phyloP scores from a whole-genome alignment of 108 stramenopile genomes.

The Thalassiosira profunda region DNA sequence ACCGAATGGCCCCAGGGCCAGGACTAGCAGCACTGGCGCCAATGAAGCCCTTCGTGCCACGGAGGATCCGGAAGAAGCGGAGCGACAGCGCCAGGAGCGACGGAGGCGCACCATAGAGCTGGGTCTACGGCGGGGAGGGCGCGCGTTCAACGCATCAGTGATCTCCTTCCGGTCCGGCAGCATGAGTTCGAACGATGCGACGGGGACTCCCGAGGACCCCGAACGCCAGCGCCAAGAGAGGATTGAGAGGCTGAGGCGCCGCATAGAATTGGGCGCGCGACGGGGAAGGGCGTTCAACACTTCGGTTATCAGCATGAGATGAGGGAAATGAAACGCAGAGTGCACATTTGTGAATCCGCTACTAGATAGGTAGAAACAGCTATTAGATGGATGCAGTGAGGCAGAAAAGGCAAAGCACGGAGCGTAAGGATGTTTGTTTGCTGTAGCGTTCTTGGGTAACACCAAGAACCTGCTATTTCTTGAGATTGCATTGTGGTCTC shows the following conservation, averaged over 20 bases:
- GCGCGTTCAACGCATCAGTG: constrained; percentile 19
- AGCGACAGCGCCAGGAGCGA: neutral
- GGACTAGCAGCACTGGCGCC: neutral
- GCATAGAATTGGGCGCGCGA: neutral
- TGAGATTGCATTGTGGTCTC: too few relatives aligned
- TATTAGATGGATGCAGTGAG: too few relatives aligned
- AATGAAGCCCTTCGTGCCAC: neutral
- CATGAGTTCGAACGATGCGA: neutral
- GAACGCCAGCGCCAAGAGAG: neutral
- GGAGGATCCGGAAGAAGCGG: neutral
- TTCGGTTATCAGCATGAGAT: constrained; percentile 9
- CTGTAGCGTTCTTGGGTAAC: too few relatives aligned
- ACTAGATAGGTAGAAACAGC: too few relatives aligned
- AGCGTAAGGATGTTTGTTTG: too few relatives aligned
- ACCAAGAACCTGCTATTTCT: too few relatives aligned
- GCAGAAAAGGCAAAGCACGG: too few relatives aligned
- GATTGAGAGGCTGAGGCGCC: too few relatives aligned
- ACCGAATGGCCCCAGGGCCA: neutral
- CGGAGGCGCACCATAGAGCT: neutral
- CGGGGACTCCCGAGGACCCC: neutral
- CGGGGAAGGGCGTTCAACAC: constrained; percentile 19
- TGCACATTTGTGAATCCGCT: too few relatives aligned
- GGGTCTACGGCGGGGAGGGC: constrained; percentile 7
- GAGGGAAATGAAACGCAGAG: too few relatives aligned
- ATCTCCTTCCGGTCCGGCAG: constrained; percentile 2